Evolutionary conservation across 1,284 basidiomycete species (phyloP).

Genomic region (Cutaneotrichosporon daszewskae): DNA sequence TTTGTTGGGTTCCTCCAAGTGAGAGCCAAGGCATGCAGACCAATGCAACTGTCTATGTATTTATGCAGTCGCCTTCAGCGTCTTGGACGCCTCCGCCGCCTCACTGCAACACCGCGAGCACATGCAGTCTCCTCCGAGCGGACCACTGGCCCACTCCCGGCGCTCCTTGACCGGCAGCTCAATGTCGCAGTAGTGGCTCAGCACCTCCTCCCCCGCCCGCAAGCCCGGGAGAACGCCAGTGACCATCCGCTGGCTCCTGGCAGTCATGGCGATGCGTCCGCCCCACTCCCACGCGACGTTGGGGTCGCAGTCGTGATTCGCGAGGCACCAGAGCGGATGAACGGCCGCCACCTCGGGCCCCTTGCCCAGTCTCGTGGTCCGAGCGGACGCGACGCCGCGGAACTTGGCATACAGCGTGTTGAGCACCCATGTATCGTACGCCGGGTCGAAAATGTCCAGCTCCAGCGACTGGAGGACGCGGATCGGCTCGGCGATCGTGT

Average conservation of each 20-base stretch:
- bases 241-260: conserved; percentile 4
- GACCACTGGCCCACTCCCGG: conserved; percentile 13
- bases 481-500: conserved; percentile 12
- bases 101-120: conserved; percentile 8
- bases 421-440: conserved; percentile 13
- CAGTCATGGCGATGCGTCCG: conserved; percentile 6
- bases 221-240: conserved; percentile 7
- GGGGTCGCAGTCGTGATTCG: conserved; percentile 18
- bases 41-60: no score
- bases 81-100: no score
- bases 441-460: conserved; percentile 10
- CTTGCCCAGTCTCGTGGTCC: no score
- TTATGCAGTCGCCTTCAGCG: no score
- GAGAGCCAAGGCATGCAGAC: no score
- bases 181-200: conserved; percentile 17
- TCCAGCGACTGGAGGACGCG: conserved; percentile 15
- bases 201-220: conserved; percentile 9
- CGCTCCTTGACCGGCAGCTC: conserved; percentile 10
- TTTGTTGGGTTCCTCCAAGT: no score
- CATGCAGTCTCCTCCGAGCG: conserved; percentile 13
- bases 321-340: conserved; percentile 17
- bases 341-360: conserved; percentile 14
- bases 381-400: conserved; percentile 13
- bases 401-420: conserved; percentile 17
- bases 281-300: conserved; percentile 17